Evolutionary conservation across 768 basidiomycete species (phyloP), one percentile per base, ranked within the genome.

Genomic region (Lenzites betulinus): DNA sequence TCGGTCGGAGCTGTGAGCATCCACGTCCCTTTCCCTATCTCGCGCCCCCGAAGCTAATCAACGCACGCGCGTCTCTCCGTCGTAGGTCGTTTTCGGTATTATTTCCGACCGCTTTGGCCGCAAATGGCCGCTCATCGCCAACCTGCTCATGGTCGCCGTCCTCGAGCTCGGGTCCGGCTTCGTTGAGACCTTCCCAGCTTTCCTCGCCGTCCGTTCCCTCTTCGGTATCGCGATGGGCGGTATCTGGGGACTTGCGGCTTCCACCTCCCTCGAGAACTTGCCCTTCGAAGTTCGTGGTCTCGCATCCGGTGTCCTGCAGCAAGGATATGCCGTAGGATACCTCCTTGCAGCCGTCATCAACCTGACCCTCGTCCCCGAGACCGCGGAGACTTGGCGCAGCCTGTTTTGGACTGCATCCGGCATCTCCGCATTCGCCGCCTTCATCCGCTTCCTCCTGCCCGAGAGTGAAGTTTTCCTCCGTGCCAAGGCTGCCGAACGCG

Each of bases 221-320:
- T 95, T 95, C 70, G 93, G 93, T 61, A 83, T 94, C 51, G 88
- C 86, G 0, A 93, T 94, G 92, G 92, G 92, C 35, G 92, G 92
- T 0, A 82, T 96, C 47, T 96, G 94, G 93, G 93, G 93, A 18
- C 77, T 93, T 30, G 83, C 92, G 0, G 79, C 90, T 1, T 81
- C 92, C 0, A 94, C 90, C 0, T 87, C 90, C 0, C 86, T 97
- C 38, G 95, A 97, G 72, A 95, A 92, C 70, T 80, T 96, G 11
- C 95, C 95, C 0, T 86, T 90, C 30, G 89, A 92, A 68, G 81
- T 86, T 16, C 90, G 95, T 71, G 96, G 96, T 22, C 75, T 97
- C 2, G 88, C 87, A 2, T 88, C 86, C 22, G 95, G 95, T 15
- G 75, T 96, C 48, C 72, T 98, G 6, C 95, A 97, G 67, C 85